A percentile compares a stretch with the other conserved stretches of the same genome.
Conservation (phyloP, 148 eudicot species). For the Rhododendron vialii region DNA sequence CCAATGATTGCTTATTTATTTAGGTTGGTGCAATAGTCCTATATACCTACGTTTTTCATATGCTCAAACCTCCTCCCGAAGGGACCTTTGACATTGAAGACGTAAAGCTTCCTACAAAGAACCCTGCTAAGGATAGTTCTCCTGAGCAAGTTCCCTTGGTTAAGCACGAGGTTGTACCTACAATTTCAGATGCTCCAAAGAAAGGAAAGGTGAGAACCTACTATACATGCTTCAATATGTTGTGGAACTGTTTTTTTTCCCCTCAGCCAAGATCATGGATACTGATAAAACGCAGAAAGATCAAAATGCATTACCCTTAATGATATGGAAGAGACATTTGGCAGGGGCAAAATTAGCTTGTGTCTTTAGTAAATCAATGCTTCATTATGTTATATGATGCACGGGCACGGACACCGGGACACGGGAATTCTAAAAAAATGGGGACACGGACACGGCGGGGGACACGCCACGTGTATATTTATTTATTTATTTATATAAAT, state of each 20-base stretch:
- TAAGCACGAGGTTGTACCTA: constrained; percentile 30
- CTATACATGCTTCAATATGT: not conserved
- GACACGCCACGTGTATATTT: too few relatives aligned
- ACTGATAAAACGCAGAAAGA: not conserved
- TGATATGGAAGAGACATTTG: not conserved
- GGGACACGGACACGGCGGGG: too few relatives aligned
- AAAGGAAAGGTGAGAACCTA: constrained; percentile 56
- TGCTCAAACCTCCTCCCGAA: constrained; percentile 90
- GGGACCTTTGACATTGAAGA: constrained; percentile 67
- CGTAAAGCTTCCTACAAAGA: constrained; percentile 55
- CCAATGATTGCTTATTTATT: not conserved
- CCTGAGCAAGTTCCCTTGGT: constrained; percentile 76
- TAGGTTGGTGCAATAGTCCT: constrained; percentile 93
- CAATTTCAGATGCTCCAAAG: constrained; percentile 27
- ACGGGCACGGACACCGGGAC: too few relatives aligned
- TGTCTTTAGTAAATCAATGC: not conserved
- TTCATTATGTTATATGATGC: not conserved
- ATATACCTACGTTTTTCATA: constrained; percentile 88
- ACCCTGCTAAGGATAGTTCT: constrained; percentile 23
- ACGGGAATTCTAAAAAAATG: too few relatives aligned
- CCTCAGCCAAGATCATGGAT: not conserved
- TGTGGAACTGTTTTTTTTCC: not conserved
- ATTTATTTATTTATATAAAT: too few relatives aligned
- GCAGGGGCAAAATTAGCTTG: not conserved
- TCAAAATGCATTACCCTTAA: not conserved